Conservation (phyloP, 208 protist genomes). For the Trypanosoma platydactyli region DNA sequence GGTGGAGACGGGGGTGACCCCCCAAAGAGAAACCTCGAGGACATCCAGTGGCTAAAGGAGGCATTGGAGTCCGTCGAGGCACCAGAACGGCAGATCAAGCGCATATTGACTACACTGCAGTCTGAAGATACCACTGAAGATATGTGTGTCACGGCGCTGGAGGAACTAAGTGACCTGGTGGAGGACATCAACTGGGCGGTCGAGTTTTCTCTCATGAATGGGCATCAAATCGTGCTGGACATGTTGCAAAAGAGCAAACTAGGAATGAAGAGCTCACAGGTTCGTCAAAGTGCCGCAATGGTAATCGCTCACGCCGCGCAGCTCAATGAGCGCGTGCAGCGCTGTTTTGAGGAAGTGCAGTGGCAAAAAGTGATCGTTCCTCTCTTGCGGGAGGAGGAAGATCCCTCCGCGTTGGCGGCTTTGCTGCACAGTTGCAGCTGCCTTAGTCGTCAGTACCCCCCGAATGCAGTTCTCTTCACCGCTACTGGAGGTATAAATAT, state of each 20-base stretch:
- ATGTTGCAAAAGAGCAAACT: constrained; percentile 36
- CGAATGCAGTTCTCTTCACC: constrained; percentile 48
- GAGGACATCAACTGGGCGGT: constrained; percentile 89
- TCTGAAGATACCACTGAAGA: constrained; percentile 31
- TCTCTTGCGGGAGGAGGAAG: constrained; percentile 22
- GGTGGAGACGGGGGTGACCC: neutral
- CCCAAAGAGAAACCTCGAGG: constrained; percentile 16
- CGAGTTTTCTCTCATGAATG: constrained; percentile 79
- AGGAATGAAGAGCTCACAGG: constrained; percentile 17
- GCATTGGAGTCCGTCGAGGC: constrained; percentile 73
- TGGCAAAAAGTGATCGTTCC: constrained; percentile 29
- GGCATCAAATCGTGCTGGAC: constrained; percentile 45
- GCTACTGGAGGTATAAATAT: constrained; percentile 37
- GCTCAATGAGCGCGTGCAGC: constrained; percentile 64
- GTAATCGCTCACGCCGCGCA: constrained; percentile 55
- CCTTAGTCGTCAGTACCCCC: constrained; percentile 55
- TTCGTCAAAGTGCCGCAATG: constrained; percentile 30
- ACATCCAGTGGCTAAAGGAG: constrained; percentile 66
- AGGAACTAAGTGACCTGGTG: constrained; percentile 83
- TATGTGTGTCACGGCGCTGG: constrained; percentile 34
- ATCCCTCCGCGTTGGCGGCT: constrained; percentile 35
- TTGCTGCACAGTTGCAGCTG: constrained; percentile 70
- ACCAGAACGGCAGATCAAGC: constrained; percentile 62
- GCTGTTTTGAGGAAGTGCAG: constrained; percentile 37
- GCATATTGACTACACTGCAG: constrained; percentile 36